phyloP scores from a whole-genome alignment of 306 rosid species.

The Trifolium subterraneum region DNA sequence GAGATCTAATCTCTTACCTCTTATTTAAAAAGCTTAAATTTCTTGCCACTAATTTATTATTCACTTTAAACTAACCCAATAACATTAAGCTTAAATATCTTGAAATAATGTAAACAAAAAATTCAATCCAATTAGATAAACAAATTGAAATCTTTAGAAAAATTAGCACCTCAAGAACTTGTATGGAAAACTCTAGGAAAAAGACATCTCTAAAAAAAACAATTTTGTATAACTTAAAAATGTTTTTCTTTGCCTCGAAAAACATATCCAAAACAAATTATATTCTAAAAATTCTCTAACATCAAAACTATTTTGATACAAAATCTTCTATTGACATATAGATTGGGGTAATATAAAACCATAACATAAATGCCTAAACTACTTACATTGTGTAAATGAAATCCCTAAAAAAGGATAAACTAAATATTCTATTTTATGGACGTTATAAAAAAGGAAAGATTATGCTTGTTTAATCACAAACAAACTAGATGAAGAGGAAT shows the following conservation, averaged over 20 bases:
- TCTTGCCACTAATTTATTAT: too few species aligned
- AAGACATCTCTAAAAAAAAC: background rate
- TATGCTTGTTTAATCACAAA: background rate
- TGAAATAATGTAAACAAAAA: conserved; percentile 25
- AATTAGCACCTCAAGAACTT: background rate
- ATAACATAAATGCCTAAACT: background rate
- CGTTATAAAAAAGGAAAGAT: background rate
- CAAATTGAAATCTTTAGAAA: background rate
- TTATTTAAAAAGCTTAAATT: too few species aligned
- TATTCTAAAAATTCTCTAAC: too few species aligned
- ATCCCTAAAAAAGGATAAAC: background rate
- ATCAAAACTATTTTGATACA: too few species aligned
- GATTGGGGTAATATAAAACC: background rate
- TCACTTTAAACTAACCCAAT: too few species aligned
- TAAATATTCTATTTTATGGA: background rate
- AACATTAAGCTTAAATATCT: conserved; percentile 20
- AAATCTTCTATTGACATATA: background rate
- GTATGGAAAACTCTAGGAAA: background rate
- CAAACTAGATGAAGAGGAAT: background rate
- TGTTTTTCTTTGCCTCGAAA: conserved; percentile 1
- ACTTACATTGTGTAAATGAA: background rate
- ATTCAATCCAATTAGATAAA: background rate
- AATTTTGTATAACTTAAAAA: too few species aligned
- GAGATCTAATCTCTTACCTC: too few species aligned
- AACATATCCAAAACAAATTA: background rate